Conservation (phyloP, 495 filamentous ascomycete species). For the Talaromyces stipitatus region DNA sequence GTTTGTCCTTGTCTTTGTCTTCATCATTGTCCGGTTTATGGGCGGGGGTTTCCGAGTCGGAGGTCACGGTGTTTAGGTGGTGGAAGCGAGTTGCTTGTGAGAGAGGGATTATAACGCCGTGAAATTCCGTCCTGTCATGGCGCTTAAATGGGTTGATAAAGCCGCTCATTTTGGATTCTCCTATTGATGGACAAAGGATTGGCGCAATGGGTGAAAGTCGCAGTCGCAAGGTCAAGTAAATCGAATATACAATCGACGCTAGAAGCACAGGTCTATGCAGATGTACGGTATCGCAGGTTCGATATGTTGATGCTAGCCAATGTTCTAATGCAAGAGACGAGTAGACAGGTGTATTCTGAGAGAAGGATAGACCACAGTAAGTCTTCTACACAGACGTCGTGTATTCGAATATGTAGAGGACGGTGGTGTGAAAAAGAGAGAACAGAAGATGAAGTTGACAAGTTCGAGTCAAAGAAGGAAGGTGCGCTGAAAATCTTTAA, state of each 20-base stretch:
- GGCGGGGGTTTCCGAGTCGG: slow-evolving; percentile 21
- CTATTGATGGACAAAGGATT: neutral
- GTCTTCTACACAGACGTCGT: neutral
- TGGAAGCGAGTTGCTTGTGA: slow-evolving; percentile 25
- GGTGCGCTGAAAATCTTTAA: neutral
- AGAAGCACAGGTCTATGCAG: neutral
- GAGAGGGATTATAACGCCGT: slow-evolving; percentile 46
- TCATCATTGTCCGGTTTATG: neutral
- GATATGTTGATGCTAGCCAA: neutral
- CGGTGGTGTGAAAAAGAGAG: neutral
- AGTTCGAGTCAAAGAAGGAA: neutral
- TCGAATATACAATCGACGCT: neutral
- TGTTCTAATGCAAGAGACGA: neutral
- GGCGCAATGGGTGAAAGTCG: neutral
- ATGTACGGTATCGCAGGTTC: neutral
- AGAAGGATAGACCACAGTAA: neutral
- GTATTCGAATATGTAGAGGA: neutral
- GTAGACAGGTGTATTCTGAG: neutral
- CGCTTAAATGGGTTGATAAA: slow-evolving; percentile 45
- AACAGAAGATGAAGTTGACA: neutral
- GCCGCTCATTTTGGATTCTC: slow-evolving; percentile 15
- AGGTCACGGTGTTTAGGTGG: slow-evolving; percentile 21
- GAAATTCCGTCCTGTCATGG: slow-evolving; percentile 39
- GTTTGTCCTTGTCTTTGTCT: slow-evolving; percentile 4
- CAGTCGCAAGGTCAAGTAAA: neutral